These are phyloP conservation scores for Sporothrix phasma DNA, from an alignment of 2,329 filamentous ascomycete genomes.

Conservation along the genomic window DNA sequence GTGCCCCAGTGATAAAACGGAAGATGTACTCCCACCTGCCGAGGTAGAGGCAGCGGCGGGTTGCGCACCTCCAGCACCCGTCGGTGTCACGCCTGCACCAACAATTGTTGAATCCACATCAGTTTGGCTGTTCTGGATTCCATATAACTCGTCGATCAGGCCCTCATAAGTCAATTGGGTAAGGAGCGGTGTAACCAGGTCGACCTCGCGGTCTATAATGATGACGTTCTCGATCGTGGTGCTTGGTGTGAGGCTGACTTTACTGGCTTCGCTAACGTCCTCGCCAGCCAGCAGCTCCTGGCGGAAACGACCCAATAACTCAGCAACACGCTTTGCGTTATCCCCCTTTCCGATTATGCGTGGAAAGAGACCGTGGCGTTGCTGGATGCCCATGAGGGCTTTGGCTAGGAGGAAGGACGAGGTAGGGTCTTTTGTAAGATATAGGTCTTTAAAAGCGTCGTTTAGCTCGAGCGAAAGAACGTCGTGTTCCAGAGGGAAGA, in stretches of 20 bases:
- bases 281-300: conserved; percentile 79
- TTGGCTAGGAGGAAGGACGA: conserved; percentile 82
- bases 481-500: conserved; percentile 86
- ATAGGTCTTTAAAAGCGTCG: conserved; percentile 77
- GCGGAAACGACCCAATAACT: conserved; percentile 81
- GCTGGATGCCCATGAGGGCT: conserved; percentile 89
- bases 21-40: conserved; percentile 42
- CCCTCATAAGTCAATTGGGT: conserved; percentile 97
- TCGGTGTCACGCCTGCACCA: conserved; percentile 39
- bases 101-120: conserved; percentile 88
- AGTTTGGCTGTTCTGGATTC: conserved; percentile 83
- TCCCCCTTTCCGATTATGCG: conserved; percentile 93
- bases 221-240: conserved; percentile 82
- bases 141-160: conserved; percentile 85
- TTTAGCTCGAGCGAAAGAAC: conserved; percentile 84
- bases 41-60: conserved; percentile 44
- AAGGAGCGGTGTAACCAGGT: conserved; percentile 82
- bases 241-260: conserved; percentile 69
- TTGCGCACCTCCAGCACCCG: conserved; percentile 21
- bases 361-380: conserved; percentile 85
- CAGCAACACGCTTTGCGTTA: conserved; percentile 78
- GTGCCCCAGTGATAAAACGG: conserved; percentile 39
- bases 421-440: conserved; percentile 81
- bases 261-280: conserved; percentile 51
- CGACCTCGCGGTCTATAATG: conserved; percentile 89